Conservation (phyloP, 2,329 filamentous ascomycete genomes). For the Talaromyces sp. region DNA sequence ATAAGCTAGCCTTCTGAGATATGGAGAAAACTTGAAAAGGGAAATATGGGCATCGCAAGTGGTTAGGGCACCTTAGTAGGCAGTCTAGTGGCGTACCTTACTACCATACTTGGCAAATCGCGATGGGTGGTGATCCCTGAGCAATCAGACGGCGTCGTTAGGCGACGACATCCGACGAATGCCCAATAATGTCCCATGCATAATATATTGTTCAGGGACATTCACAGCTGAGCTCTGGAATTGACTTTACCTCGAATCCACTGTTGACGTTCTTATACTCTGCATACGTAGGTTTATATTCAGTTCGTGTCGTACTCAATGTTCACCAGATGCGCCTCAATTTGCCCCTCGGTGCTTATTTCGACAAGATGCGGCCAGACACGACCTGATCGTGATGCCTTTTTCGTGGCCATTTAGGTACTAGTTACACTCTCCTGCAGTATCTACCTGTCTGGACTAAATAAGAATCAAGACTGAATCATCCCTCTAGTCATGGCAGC, state of each 20-base stretch:
- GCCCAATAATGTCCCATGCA: background rate
- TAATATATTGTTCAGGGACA: constrained; percentile 2
- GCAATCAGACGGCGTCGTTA: constrained; percentile 7
- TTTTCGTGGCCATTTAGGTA: too few species aligned
- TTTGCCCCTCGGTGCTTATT: constrained; percentile 5
- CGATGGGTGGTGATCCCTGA: background rate
- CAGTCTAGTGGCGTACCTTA: background rate
- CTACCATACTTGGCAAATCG: background rate
- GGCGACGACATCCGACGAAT: background rate
- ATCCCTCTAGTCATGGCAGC: background rate
- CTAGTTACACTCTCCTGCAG: too few species aligned
- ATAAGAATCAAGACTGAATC: background rate
- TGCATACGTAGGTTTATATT: background rate
- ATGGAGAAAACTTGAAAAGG: background rate
- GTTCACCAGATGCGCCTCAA: background rate
- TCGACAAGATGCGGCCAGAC: background rate
- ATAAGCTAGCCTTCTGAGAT: background rate
- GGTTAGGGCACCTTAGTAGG: background rate
- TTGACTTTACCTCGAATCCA: constrained; percentile 4
- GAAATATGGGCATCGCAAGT: background rate
- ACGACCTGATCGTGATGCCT: too few species aligned
- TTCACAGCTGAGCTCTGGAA: constrained; percentile 3
- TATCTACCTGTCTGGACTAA: too few species aligned
- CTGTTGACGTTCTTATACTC: background rate
- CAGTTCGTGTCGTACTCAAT: background rate